Evolutionary conservation across 1,284 basidiomycete genomes (phyloP), one percentile per base, ranked within the genome.

Genomic region (Marasmius sp.): DNA sequence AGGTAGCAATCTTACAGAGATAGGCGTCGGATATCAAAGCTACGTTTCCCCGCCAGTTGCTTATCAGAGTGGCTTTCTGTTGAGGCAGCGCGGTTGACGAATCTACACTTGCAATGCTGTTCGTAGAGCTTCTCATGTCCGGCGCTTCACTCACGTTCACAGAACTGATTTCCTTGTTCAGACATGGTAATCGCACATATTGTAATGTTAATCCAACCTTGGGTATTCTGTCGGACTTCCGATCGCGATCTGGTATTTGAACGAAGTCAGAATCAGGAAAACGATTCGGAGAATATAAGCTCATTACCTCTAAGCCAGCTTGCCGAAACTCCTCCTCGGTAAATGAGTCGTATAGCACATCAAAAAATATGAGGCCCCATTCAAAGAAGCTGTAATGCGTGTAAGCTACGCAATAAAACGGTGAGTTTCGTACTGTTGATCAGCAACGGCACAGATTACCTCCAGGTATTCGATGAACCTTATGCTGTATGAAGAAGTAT

Each of bases 401-500:
- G 74, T 95, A 96, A 10, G 94, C 93, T 93, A 68, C 16, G 61
- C 22, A 18, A 53, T 12, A 43, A 53, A 39, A 34, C 58, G 43
- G 18, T 34, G 57, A 49, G 45, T 36, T 43, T 6, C 65, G 58
- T 63, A 61, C 45, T 54, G n/a, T 41, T 14, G 16, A 12, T 4
- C 10, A 39, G 8, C 12, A 49, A 39, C n/a, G n/a, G 1, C 38
- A 39, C 20, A 41, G 48, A 79, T 62, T 64, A 92, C 92, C 91
- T 71, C 94, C 94, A 0, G 93, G 90, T 64, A 93, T 79, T 48
- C 81, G 79, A 64, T 93, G 78, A 3, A 93, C 87, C 66, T 93
- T 93, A 74, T 96, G 94, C 69, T 91, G 89, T 50, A 94, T 79
- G 74, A 92, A 96, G 70, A 91, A 92, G 74, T 93, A 94, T 18